A percentile compares a stretch with the other conserved stretches of the same genome.
Evolutionary conservation across 176 grass and related monocot genomes (phyloP).

Genomic region (Melocanna baccifera): DNA sequence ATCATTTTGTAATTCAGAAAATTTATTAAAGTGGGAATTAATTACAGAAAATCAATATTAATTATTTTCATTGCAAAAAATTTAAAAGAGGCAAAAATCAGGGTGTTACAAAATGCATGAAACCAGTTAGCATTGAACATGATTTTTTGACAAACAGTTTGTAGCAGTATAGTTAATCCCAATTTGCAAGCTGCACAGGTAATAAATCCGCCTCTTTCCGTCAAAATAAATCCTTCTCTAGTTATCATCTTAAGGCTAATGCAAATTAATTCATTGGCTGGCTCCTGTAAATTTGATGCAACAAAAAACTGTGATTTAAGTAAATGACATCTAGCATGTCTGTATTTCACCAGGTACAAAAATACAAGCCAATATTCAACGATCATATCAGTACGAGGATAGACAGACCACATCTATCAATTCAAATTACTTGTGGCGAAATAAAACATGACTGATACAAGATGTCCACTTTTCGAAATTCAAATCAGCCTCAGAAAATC

Average conservation of each 20-base stretch:
- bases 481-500: no score
- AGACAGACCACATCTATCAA: not conserved
- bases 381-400: not conserved
- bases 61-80: no score
- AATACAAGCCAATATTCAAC: not conserved
- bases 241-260: not conserved
- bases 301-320: not conserved
- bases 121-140: not conserved
- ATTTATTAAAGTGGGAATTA: no score
- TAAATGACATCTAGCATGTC: not conserved
- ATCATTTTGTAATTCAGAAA: no score
- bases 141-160: not conserved
- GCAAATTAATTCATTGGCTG: not conserved
- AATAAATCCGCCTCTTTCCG: not conserved
- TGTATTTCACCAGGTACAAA: not conserved
- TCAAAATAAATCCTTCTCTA: no score
- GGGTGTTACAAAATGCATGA: no score
- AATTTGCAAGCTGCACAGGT: not conserved
- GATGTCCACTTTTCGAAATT: no score
- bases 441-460: not conserved
- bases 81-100: no score
- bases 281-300: not conserved
- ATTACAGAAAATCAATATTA: no score
- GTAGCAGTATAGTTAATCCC: not conserved
- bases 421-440: not conserved